Percentiles rank a stretch among this genome's conserved stretches.
phyloP scores from a whole-genome alignment of 2,329 filamentous ascomycete species.

The Phaeomoniella chlamydospora region DNA sequence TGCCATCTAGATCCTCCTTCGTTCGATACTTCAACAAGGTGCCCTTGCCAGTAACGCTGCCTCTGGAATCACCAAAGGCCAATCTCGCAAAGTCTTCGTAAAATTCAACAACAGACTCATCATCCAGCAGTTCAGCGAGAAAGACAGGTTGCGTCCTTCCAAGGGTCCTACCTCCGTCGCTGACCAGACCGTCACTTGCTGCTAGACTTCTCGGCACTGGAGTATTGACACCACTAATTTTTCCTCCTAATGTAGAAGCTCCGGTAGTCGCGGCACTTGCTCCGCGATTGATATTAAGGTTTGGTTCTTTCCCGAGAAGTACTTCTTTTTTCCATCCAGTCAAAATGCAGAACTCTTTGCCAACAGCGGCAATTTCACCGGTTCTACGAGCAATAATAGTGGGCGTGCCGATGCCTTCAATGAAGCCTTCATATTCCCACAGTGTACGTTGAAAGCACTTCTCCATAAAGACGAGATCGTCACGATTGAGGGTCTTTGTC shows the following conservation, averaged over 20 bases:
- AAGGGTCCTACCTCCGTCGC: conserved; percentile 17
- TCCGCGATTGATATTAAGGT: conserved; percentile 71
- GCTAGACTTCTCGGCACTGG: conserved; percentile 17
- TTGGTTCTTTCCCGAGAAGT: conserved; percentile 72
- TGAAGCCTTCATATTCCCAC: conserved; percentile 85
- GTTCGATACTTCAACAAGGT: conserved; percentile 83
- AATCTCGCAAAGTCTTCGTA: conserved; percentile 91
- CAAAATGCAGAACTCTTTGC: conserved; percentile 91
- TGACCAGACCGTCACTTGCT: conserved; percentile 4
- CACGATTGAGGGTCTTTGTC: conserved; percentile 71
- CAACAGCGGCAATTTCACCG: conserved; percentile 86
- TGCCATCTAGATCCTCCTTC: conserved; percentile 32
- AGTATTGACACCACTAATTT: conserved; percentile 30
- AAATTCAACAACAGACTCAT: conserved; percentile 84
- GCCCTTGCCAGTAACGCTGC: conserved; percentile 69
- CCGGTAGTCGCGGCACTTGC: conserved; percentile 17
- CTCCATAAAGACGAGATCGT: conserved; percentile 94
- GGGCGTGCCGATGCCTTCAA: conserved; percentile 75
- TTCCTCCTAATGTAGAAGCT: conserved; percentile 24
- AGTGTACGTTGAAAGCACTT: conserved; percentile 89
- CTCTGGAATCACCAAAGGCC: conserved; percentile 80
- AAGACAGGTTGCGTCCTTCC: conserved; percentile 64
- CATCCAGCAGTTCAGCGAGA: conserved; percentile 81
- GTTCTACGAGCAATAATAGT: conserved; percentile 85
- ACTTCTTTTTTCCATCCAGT: conserved; percentile 91